Evolutionary conservation across 2,329 filamentous ascomycete species (phyloP).

Genomic region (Dothistroma pini): DNA sequence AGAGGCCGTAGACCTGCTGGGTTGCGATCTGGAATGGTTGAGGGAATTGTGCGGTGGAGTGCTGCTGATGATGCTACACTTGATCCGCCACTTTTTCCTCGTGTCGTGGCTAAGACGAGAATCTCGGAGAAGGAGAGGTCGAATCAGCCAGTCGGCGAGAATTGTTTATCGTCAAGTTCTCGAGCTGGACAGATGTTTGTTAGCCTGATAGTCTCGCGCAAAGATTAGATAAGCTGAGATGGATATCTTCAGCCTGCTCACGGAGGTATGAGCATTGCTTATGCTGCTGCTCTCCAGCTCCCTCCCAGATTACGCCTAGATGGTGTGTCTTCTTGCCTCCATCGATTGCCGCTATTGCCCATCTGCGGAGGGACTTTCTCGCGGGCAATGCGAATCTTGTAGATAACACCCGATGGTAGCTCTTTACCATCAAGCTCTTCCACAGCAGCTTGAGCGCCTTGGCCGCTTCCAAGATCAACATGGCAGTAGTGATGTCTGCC

Average conservation of each 20-base stretch:
- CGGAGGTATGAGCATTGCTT: not conserved
- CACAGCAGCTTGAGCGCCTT: slow-evolving; percentile 28
- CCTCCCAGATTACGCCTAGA: not conserved
- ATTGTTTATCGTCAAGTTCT: too few species aligned
- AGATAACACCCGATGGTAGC: slow-evolving; percentile 20
- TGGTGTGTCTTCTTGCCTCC: not conserved
- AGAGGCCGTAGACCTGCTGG: not conserved
- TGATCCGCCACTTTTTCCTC: not conserved
- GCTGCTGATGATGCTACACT: not conserved
- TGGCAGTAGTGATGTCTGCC: slow-evolving; percentile 31
- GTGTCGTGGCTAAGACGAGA: not conserved
- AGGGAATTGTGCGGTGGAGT: not conserved
- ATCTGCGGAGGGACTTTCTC: slow-evolving; percentile 2
- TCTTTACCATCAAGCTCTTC: slow-evolving; percentile 26
- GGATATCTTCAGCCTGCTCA: too few species aligned
- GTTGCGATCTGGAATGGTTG: not conserved
- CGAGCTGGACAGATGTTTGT: too few species aligned
- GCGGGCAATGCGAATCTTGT: slow-evolving; percentile 20
- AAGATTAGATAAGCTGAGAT: too few species aligned
- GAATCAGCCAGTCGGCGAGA: too few species aligned
- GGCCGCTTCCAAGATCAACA: slow-evolving; percentile 27
- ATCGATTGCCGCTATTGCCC: not conserved
- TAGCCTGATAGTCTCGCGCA: too few species aligned
- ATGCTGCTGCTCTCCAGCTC: not conserved
- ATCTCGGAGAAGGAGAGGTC: not conserved